phyloP scores from a whole-genome alignment of 768 basidiomycete species.

The Tylopilus felleus region DNA sequence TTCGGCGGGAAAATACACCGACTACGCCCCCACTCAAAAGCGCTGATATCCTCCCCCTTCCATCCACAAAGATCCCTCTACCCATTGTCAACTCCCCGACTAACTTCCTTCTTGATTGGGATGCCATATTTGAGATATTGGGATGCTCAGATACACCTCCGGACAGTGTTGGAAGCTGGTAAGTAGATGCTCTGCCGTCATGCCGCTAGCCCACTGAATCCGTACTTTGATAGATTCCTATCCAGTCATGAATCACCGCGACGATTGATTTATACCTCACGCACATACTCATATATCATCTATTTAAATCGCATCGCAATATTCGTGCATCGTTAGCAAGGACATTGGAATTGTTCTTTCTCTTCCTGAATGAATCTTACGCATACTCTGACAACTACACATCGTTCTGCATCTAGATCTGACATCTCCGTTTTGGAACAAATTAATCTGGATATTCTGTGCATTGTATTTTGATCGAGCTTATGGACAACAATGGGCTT shows the following conservation, averaged over 20 bases:
- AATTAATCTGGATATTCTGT: not conserved
- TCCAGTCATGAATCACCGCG: not conserved
- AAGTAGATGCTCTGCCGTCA: slow-evolving; percentile 2
- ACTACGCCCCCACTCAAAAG: slow-evolving; percentile 3
- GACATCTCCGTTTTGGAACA: not conserved
- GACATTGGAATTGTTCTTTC: slow-evolving; percentile 4
- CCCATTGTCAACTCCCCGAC: slow-evolving; percentile 9
- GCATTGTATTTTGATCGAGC: not conserved
- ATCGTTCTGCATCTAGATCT: not conserved
- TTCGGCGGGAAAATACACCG: not conserved
- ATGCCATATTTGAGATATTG: slow-evolving; percentile 30
- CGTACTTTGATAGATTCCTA: slow-evolving; percentile 3
- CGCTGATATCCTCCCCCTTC: not conserved
- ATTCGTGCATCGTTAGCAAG: slow-evolving; percentile 1
- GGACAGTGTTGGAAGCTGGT: slow-evolving; percentile 6
- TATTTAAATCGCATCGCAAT: slow-evolving; percentile 2
- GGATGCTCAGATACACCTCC: slow-evolving; percentile 9
- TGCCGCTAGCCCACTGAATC: not conserved
- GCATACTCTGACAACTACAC: not conserved
- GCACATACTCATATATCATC: slow-evolving; percentile 1
- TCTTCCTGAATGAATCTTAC: not conserved
- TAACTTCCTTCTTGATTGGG: slow-evolving; percentile 29
- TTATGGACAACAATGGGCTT: not conserved
- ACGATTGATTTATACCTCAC: slow-evolving; percentile 1
- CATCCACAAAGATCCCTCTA: slow-evolving; percentile 4